Base-by-base conservation (phyloP, 768 basidiomycete species). In the Suillus spraguei region DNA sequence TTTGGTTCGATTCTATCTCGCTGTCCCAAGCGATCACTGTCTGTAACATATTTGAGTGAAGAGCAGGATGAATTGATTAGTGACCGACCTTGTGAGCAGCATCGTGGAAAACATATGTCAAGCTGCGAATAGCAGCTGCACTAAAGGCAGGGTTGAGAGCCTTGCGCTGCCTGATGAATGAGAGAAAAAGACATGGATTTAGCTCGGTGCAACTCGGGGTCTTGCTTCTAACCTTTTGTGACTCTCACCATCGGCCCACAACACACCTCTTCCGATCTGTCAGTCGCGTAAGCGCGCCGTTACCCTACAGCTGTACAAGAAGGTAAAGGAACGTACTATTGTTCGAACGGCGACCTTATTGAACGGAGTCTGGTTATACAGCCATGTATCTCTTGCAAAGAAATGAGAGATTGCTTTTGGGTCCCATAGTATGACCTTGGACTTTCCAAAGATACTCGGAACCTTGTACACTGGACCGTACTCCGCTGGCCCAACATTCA, bases 131-230 rank as follows among this genome's bases (percentile, higher is more conserved):
- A 1, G 82, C 80, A 1, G 81, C 77, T 65, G 81, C 83, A 68
- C 80, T 84, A 69, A 86, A 86, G 0, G 83, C 83, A 2, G 84
- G 82, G 0, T 81, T 79, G 10, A 85, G 68, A 0, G 82, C 78
- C 64, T 82, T 84, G 38, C 85, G 76, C 65, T 85, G 84, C 59
- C 83, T 82, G 42, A 32, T 6, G 22, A 22, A 17, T 14, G 32
- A 17, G 2, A 32, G 11, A 28, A 50, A 36, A 24, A 41, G 17
- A 24, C n/a, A 14, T 59, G 20, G 17, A n/a, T 39, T 39, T 59
- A 39, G 28, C 32, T n/a, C 24, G 5, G 14, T 4, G 33, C 22
- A 24, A 17, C 11, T 11, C 11, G 20, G 9, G 5, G 24, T 28
- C 8, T 32, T 39, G 7, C 4, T 24, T 28, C 60, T 36, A n/a